phyloP scores from a whole-genome alignment of 208 protist genomes.

The Wallacemonas sp. region DNA sequence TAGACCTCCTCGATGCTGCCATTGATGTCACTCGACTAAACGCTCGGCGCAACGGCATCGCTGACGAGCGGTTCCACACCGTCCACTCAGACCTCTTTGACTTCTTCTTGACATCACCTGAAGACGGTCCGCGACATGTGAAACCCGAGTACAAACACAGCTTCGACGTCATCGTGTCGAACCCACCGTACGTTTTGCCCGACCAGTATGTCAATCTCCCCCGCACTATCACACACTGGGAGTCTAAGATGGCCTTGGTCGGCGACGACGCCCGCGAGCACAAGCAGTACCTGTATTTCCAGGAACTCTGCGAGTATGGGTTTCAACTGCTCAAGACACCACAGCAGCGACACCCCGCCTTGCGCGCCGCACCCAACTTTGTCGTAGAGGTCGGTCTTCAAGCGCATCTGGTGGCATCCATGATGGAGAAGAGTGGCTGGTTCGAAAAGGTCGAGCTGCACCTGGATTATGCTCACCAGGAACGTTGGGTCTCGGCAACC shows the following conservation, averaged over 20 bases:
- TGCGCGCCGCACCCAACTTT: constrained; percentile 57
- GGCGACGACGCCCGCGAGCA: constrained; percentile 64
- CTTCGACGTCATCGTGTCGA: constrained; percentile 85
- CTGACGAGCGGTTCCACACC: constrained; percentile 34
- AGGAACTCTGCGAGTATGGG: constrained; percentile 80
- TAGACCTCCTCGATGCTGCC: constrained; percentile 64
- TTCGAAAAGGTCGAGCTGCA: constrained; percentile 74
- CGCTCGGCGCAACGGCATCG: constrained; percentile 57
- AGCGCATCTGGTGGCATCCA: constrained; percentile 61
- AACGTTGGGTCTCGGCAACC: constrained; percentile 74
- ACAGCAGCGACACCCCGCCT: constrained; percentile 16
- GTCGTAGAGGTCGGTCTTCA: constrained; percentile 80
- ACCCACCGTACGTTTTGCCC: constrained; percentile 84
- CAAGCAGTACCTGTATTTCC: constrained; percentile 82
- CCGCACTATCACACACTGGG: constrained; percentile 62
- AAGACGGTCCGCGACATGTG: not conserved
- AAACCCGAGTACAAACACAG: constrained; percentile 20
- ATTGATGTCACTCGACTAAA: constrained; percentile 49
- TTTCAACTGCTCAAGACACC: constrained; percentile 53
- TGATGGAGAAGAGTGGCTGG: constrained; percentile 68
- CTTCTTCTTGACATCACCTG: constrained; percentile 29
- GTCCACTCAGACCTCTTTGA: constrained; percentile 83
- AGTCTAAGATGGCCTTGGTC: constrained; percentile 81
- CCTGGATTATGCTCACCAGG: constrained; percentile 69
- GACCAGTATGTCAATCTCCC: constrained; percentile 74